Percentiles rank a stretch among this genome's conserved stretches.
Evolutionary conservation across 1,139 yeast species (phyloP).

Genomic region (Citeromyces siamensis): DNA sequence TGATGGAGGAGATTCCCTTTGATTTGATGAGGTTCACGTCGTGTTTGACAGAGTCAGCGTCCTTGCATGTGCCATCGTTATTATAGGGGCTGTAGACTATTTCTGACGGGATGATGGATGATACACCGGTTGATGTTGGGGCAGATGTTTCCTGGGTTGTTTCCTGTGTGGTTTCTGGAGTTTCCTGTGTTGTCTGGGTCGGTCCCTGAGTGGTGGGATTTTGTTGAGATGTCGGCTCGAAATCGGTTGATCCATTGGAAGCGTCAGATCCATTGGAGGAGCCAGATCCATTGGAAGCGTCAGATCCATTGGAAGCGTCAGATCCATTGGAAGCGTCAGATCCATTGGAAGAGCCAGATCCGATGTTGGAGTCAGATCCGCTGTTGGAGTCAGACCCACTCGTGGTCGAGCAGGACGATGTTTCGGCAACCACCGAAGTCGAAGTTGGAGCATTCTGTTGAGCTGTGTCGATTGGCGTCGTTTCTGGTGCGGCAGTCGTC

Average conservation of each 20-base stretch:
- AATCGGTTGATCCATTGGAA: conserved; percentile 11
- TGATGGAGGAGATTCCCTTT: conserved; percentile 51
- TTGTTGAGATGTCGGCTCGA: conserved; percentile 7
- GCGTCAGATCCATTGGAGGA: conserved; percentile 16
- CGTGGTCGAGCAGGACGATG: conserved; percentile 6
- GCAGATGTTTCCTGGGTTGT: conserved; percentile 10
- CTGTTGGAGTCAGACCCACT: conserved; percentile 1
- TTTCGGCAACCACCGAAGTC: conserved; percentile 6
- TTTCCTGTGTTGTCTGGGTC: conserved; percentile 7
- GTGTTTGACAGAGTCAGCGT: conserved; percentile 31
- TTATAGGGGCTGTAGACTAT: conserved; percentile 66
- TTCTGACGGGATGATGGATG: conserved; percentile 15
- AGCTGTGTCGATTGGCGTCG: conserved; percentile 14
- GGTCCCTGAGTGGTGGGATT: conserved; percentile 10
- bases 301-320: conserved; percentile 9
- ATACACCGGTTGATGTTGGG: conserved; percentile 10
- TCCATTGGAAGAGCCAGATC: conserved; percentile 7
- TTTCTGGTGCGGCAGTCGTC: conserved; percentile 9
- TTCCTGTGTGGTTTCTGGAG: conserved; percentile 7
- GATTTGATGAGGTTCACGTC: conserved; percentile 47
- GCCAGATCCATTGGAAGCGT: conserved; percentile 8
- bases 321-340: conserved; percentile 6
- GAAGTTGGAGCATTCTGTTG: conserved; percentile 8
- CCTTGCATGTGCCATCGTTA: conserved; percentile 56
- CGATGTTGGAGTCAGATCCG: conserved; percentile 7